Evolutionary conservation across 805 yeast species (phyloP).

Genomic region (Pichia nanzhaoensis): DNA sequence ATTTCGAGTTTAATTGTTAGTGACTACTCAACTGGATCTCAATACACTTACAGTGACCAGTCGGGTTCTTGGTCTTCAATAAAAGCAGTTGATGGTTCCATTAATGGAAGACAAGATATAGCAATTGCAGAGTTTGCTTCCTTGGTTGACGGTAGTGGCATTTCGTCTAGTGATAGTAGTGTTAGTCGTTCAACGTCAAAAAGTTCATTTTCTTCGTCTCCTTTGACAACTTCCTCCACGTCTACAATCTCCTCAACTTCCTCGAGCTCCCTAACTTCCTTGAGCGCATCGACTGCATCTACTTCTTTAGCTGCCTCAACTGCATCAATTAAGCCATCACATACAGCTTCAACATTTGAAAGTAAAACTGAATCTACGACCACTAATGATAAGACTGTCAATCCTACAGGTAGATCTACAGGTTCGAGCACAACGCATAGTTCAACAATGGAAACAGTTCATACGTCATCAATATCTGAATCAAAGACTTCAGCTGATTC

Average conservation of each 20-base stretch:
- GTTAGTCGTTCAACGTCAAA: neutral
- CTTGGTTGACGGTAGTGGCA: conserved; percentile 27
- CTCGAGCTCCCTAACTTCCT: too few relatives aligned
- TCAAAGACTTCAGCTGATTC: neutral
- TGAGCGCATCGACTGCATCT: neutral
- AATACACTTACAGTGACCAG: conserved; percentile 48
- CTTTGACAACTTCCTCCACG: conserved; percentile 1
- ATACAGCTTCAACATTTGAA: neutral
- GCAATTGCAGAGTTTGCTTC: conserved; percentile 39
- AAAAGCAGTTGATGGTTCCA: conserved; percentile 46
- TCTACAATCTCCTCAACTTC: too few relatives aligned
- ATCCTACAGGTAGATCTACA: neutral
- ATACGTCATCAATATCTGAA: neutral
- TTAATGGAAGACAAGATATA: conserved; percentile 50
- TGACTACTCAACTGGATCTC: conserved; percentile 61
- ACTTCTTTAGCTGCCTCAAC: neutral
- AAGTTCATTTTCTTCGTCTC: neutral
- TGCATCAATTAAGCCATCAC: neutral
- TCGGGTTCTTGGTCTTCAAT: conserved; percentile 59
- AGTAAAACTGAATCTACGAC: neutral
- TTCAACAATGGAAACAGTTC: neutral
- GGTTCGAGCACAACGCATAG: conserved; percentile 1
- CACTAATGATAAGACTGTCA: conserved; percentile 1
- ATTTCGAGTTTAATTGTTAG: conserved; percentile 54
- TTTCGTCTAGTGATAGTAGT: neutral